Evolutionary conservation across 768 basidiomycete species (phyloP).

Genomic region (Lyophyllum decastes): DNA sequence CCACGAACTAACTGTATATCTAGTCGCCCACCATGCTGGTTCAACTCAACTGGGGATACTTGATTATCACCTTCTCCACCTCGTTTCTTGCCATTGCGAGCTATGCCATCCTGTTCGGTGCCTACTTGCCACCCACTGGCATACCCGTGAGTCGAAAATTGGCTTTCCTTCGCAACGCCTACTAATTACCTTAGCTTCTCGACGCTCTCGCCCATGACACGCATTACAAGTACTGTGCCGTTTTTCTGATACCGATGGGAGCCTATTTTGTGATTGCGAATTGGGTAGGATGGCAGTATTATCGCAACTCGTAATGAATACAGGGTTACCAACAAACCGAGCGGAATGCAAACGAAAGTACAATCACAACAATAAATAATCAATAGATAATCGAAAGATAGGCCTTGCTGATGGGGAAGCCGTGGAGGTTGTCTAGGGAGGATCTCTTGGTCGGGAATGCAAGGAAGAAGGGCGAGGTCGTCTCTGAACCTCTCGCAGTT

Average conservation of each 20-base stretch:
- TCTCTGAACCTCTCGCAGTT: slow-evolving; percentile 51
- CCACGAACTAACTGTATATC: not conserved
- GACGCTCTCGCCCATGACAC: slow-evolving; percentile 67
- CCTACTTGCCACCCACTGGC: slow-evolving; percentile 56
- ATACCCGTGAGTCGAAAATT: slow-evolving; percentile 44
- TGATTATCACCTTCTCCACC: slow-evolving; percentile 45
- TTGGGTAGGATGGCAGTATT: slow-evolving; percentile 99
- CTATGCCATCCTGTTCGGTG: slow-evolving; percentile 67
- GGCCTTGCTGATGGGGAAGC: not conserved
- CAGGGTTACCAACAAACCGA: not conserved
- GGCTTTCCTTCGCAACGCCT: not conserved
- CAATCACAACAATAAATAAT: slow-evolving; percentile 12
- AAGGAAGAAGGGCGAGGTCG: slow-evolving; percentile 48
- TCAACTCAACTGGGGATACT: slow-evolving; percentile 40
- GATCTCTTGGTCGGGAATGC: slow-evolving; percentile 36
- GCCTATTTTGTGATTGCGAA: slow-evolving; percentile 95
- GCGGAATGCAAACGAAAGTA: not conserved
- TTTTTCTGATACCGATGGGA: slow-evolving; percentile 79
- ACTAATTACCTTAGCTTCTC: slow-evolving; percentile 48
- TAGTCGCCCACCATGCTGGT: not conserved
- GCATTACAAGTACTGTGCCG: slow-evolving; percentile 88
- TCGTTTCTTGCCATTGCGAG: slow-evolving; percentile 58
- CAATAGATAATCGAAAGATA: slow-evolving; percentile 11
- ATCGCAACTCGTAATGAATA: slow-evolving; percentile 77
- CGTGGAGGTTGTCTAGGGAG: slow-evolving; percentile 23